phyloP scores from a whole-genome alignment of 495 filamentous ascomycete species.

The Penicillium egyptiacum region DNA sequence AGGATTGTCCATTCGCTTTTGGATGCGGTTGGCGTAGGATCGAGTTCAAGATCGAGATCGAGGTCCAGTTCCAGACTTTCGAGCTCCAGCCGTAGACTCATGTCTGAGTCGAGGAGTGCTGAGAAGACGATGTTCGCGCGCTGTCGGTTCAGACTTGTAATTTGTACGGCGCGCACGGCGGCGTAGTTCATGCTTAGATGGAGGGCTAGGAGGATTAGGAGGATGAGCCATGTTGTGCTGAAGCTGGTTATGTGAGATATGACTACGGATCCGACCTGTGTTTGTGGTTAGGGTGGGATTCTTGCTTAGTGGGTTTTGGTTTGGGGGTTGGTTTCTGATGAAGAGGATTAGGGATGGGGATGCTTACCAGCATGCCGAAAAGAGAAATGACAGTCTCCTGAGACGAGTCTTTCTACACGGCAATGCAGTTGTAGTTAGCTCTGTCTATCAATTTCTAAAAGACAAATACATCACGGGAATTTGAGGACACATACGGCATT shows the following conservation, averaged over 20 bases:
- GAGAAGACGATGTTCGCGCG: conserved; percentile 79
- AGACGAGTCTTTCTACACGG: conserved; percentile 76
- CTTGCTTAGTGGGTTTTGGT: too few species aligned
- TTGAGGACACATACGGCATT: conserved; percentile 66
- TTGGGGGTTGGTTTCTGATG: neutral
- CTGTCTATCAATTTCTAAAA: too few species aligned
- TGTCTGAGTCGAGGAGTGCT: conserved; percentile 50
- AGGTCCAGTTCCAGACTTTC: too few species aligned
- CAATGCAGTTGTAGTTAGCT: conserved; percentile 3
- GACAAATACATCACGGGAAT: neutral
- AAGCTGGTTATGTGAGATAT: conserved; percentile 72
- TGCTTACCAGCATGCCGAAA: conserved; percentile 77
- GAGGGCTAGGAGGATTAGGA: conserved; percentile 66
- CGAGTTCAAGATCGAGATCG: conserved; percentile 2
- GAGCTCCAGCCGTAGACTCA: too few species aligned
- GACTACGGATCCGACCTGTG: conserved; percentile 72
- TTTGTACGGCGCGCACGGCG: conserved; percentile 78
- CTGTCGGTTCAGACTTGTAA: conserved; percentile 86
- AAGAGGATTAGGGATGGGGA: neutral
- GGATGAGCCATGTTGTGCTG: conserved; percentile 70
- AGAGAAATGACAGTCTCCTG: conserved; percentile 95
- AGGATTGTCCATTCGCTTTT: conserved; percentile 36
- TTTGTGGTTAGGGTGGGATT: neutral
- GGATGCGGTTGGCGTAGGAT: neutral
- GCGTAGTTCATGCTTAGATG: conserved; percentile 83